A percentile compares a stretch with the other conserved stretches of the same genome.
These are phyloP conservation scores for Ramalina peruviana DNA, from an alignment of 495 filamentous ascomycete genomes.

Conservation along the genomic window DNA sequence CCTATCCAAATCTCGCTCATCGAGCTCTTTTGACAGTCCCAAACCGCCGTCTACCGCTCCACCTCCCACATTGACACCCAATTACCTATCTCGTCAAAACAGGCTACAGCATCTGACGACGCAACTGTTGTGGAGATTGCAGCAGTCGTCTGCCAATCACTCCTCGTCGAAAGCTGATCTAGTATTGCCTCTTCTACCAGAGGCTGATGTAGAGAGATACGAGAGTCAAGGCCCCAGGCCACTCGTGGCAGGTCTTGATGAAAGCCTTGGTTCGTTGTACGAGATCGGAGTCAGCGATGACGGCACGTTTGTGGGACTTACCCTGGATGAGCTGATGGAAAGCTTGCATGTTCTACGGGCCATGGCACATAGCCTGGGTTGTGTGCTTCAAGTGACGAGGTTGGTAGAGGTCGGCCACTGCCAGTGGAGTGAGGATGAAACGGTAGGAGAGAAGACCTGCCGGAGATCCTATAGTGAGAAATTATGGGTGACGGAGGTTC, in stretches of 20 bases:
- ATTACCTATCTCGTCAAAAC: slow-evolving; percentile 56
- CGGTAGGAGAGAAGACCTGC: slow-evolving; percentile 14
- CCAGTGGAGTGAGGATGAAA: slow-evolving; percentile 48
- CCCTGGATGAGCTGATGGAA: slow-evolving; percentile 81
- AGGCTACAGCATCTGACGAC: slow-evolving; percentile 84
- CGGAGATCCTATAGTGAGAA: slow-evolving; percentile 32
- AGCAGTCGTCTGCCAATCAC: slow-evolving; percentile 89
- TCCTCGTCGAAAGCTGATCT: slow-evolving; percentile 54
- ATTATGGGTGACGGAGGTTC: slow-evolving; percentile 82
- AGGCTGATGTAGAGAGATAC: slow-evolving; percentile 37
- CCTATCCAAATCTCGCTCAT: slow-evolving; percentile 31
- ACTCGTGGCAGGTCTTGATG: slow-evolving; percentile 70
- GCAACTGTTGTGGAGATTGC: slow-evolving; percentile 84
- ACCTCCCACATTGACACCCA: slow-evolving; percentile 24
- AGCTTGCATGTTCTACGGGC: slow-evolving; percentile 67
- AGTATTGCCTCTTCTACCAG: slow-evolving; percentile 58
- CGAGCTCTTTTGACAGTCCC: background rate
- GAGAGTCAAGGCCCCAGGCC: slow-evolving; percentile 44
- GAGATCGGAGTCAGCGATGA: slow-evolving; percentile 96
- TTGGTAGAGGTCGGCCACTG: slow-evolving; percentile 79
- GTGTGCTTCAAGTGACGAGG: slow-evolving; percentile 68
- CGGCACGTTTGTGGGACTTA: slow-evolving; percentile 80
- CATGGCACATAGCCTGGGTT: slow-evolving; percentile 88
- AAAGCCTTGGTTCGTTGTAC: slow-evolving; percentile 84
- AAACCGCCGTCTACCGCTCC: slow-evolving; percentile 12